phyloP scores from a whole-genome alignment of 257 asterid genomes.

The Lithospermum erythrorhizon region DNA sequence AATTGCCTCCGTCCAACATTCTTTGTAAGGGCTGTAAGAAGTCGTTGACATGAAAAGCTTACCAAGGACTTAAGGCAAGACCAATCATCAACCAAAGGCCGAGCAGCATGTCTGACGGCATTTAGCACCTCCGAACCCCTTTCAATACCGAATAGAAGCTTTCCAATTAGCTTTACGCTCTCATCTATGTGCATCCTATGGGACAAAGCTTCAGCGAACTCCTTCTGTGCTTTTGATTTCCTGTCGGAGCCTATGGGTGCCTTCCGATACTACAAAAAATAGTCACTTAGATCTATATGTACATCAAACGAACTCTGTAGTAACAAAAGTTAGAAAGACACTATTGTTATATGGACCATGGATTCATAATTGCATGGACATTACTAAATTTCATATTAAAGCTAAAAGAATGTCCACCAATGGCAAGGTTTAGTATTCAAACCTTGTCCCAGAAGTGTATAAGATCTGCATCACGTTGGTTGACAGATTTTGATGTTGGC shows the following conservation, averaged over 20 bases:
- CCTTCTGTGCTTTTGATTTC: constrained; percentile 75
- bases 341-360: too few species aligned
- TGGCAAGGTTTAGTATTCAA: neutral
- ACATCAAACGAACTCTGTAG: neutral
- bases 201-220: constrained; percentile 74
- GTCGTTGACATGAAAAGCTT: constrained; percentile 7
- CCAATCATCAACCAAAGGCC: constrained; percentile 88
- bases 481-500: constrained; percentile 41
- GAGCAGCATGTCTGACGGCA: constrained; percentile 57
- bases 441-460: constrained; percentile 88
- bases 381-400: neutral
- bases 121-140: constrained; percentile 54
- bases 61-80: constrained; percentile 81
- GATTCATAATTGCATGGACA: neutral
- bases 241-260: constrained; percentile 70
- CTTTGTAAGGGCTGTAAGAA: neutral
- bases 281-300: neutral
- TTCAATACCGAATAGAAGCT: constrained; percentile 67
- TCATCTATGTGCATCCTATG: constrained; percentile 68
- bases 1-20: neutral
- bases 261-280: constrained; percentile 32
- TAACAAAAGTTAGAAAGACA: neutral
- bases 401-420: neutral
- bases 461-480: constrained; percentile 92
- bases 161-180: constrained; percentile 60